These are phyloP conservation scores for Monosporozyma yasuniensis DNA, from an alignment of 805 yeast species.

Conservation along the genomic window DNA sequence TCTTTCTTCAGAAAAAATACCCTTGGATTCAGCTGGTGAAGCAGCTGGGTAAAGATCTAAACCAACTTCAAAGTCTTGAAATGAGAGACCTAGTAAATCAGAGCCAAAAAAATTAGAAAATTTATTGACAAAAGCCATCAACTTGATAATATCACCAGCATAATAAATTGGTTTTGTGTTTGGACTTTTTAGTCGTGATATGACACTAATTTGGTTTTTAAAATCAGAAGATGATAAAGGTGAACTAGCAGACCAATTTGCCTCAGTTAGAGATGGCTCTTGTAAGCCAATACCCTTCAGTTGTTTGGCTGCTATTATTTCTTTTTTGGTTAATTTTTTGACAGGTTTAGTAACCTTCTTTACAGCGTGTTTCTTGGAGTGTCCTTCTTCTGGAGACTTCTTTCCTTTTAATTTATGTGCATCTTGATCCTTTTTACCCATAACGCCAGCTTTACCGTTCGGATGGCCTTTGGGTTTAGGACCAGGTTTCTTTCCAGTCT, in stretches of 20 bases:
- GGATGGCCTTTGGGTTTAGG: conserved; percentile 6
- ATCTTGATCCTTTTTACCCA: conserved; percentile 6
- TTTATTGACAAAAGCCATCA: conserved; percentile 20
- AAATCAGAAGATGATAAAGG: conserved; percentile 18
- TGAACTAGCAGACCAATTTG: conserved; percentile 23
- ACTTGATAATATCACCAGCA: conserved; percentile 15
- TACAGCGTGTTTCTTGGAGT: conserved; percentile 1
- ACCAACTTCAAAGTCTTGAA: conserved; percentile 23
- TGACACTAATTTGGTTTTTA: conserved; percentile 14
- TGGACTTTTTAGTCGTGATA: conserved; percentile 16
- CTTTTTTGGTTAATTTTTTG: not conserved
- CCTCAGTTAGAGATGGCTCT: conserved; percentile 16
- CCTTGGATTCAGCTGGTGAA: conserved; percentile 11
- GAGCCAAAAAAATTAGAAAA: conserved; percentile 14
- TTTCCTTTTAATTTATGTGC: not conserved
- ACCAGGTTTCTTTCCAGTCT: conserved; percentile 1
- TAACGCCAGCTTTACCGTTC: conserved; percentile 7
- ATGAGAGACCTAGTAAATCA: conserved; percentile 16
- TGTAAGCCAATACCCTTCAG: conserved; percentile 9
- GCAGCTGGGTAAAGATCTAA: conserved; percentile 18
- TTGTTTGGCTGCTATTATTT: not conserved
- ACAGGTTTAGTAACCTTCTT: conserved; percentile 1
- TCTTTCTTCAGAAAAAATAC: conserved; percentile 7
- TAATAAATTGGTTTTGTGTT: conserved; percentile 16
- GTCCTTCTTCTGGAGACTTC: not conserved